Base-by-base conservation (phyloP, 2,329 filamentous ascomycete genomes). In the Aspergillus persii region DNA sequence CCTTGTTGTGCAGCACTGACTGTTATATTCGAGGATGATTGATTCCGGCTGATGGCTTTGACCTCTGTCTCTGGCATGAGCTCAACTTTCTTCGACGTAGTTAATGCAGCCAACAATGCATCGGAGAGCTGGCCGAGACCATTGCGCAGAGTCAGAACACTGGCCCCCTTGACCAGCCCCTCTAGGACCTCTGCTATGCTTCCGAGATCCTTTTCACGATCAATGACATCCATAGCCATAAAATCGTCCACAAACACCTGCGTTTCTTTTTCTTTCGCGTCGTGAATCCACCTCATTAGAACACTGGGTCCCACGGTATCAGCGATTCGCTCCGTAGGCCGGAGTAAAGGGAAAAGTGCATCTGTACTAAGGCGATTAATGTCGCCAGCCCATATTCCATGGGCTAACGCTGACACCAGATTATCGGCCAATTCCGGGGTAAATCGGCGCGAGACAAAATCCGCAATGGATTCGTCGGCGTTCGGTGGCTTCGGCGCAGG, bases 301-400 rank as follows among this genome's bases (percentile, higher is more conserved):
- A 36, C 8, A 36, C 33, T 36, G 15, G 33, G 33, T 11, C 11
- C 9, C 33, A 36, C 33, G 8, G 9, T 36, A 9, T 12, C 18
- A 23, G 18, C 18, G 18, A 23, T 23, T 23, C 18, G 18, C 18
- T 23, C 18, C 18, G 18, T 23, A 23, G 18, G 18, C 18, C 18
- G 18, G 1, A 23, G 18, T 23, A 23, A 23, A 23, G 30, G 30
- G 30, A 89, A 71, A 46, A 90, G 79, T 53, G 85, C 86, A 66
- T 86, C 86, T 51, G 86, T 86, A 74, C 92, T 96, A 53, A 98
- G 80, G 70, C 89, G 83, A 72, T 90, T 86, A 51, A 96, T 86
- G 75, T 97, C 90, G 4, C 95, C 95, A 26, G 93, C 95, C 74
- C 96, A 96, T 59, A 98, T 92, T 47, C 95, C 95, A 74, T 98